Percentiles rank a stretch among this genome's conserved stretches.
Evolutionary conservation across 169 alveolate species (phyloP).

Genomic region (Plasmodium gallinaceum): DNA sequence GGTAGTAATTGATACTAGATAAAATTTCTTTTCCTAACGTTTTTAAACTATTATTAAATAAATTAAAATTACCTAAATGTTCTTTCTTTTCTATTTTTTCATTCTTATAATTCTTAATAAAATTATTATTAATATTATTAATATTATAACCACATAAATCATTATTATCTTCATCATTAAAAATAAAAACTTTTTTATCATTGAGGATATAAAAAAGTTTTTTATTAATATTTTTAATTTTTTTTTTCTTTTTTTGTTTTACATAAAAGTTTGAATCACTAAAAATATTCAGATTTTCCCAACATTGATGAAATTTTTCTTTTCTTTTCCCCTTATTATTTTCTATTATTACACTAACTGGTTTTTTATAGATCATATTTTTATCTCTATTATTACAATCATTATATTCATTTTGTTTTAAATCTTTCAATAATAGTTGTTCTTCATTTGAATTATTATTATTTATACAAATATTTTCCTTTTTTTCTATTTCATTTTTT

Average conservation of each 20-base stretch:
- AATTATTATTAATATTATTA: background rate
- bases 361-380: background rate
- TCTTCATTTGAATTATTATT: background rate
- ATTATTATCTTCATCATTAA: background rate
- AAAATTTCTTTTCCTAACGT: conserved; percentile 39
- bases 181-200: background rate
- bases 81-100: background rate
- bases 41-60: conserved; percentile 19
- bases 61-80: background rate
- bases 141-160: background rate
- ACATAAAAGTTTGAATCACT: conserved; percentile 51
- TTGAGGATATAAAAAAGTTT: conserved; percentile 19
- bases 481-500: background rate
- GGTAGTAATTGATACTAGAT: conserved; percentile 35
- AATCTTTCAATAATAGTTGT: background rate
- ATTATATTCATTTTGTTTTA: background rate
- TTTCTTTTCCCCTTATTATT: background rate
- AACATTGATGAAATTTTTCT: background rate
- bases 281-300: background rate
- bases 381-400: background rate
- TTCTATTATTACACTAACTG: background rate
- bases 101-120: background rate
- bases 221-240: conserved; percentile 10
- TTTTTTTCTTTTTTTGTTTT: conserved; percentile 24
- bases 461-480: background rate